A percentile compares a stretch with the other conserved stretches of the same genome.
Evolutionary conservation across 495 filamentous ascomycete species (phyloP).

Genomic region (Acidiella bohemica): DNA sequence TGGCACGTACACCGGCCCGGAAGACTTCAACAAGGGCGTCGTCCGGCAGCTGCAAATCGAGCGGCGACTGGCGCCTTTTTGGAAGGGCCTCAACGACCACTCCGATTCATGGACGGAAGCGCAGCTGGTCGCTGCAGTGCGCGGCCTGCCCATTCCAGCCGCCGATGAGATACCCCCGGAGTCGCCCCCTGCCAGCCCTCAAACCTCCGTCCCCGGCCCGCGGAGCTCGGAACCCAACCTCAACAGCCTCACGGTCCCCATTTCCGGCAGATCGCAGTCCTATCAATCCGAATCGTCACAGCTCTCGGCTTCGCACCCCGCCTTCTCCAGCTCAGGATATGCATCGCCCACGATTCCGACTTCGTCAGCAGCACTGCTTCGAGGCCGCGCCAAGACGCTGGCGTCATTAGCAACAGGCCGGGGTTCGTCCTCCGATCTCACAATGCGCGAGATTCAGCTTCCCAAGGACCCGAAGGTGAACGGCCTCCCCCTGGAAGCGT

Average conservation of each 20-base stretch:
- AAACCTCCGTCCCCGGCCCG: constrained; percentile 29
- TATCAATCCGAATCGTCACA: constrained; percentile 53
- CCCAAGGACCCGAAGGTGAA: constrained; percentile 80
- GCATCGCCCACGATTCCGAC: constrained; percentile 37
- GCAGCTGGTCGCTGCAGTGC: constrained; percentile 82
- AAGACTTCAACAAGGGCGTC: constrained; percentile 83
- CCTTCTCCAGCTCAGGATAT: constrained; percentile 34
- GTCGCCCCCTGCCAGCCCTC: constrained; percentile 34
- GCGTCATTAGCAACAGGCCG: constrained; percentile 62
- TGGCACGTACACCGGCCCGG: constrained; percentile 78
- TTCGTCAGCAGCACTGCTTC: constrained; percentile 50
- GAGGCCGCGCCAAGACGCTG: constrained; percentile 67
- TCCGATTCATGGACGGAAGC: constrained; percentile 81
- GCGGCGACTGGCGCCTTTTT: constrained; percentile 83
- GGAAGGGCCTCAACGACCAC: constrained; percentile 83
- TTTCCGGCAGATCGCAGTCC: constrained; percentile 60
- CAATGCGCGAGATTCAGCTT: constrained; percentile 63
- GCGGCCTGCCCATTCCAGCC: constrained; percentile 69
- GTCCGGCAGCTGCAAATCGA: constrained; percentile 96
- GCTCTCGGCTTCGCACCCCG: constrained; percentile 35
- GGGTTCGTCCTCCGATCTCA: constrained; percentile 58
- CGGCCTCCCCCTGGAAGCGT: constrained; percentile 80
- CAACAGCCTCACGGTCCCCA: constrained; percentile 60
- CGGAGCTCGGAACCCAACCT: constrained; percentile 37
- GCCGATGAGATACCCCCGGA: constrained; percentile 69